These are phyloP conservation scores for Neoboletus magnificus DNA, from an alignment of 768 basidiomycete genomes.

Conservation along the genomic window DNA sequence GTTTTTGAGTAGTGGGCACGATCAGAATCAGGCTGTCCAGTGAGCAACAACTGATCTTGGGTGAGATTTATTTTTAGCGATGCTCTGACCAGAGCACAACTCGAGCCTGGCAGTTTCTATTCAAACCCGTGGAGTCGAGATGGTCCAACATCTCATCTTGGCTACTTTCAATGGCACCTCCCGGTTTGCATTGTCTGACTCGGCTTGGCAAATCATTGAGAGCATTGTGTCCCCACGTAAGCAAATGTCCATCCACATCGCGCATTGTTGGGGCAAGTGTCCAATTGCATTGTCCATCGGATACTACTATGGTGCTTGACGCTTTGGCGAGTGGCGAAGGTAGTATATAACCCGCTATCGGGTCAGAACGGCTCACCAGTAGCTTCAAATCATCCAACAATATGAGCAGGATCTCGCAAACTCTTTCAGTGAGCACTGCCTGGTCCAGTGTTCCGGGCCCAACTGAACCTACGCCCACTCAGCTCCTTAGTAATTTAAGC, in stretches of 20 bases:
- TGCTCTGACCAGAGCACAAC: not conserved
- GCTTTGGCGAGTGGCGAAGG: conserved; percentile 26
- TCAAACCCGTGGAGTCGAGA: not conserved
- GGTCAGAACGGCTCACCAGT: not conserved
- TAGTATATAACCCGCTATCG: conserved; percentile 22
- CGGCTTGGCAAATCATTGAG: not conserved
- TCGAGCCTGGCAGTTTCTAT: not conserved
- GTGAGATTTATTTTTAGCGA: conserved; percentile 6
- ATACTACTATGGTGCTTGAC: conserved; percentile 14
- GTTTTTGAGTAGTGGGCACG: not conserved
- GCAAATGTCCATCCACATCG: conserved; percentile 10
- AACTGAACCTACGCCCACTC: not conserved
- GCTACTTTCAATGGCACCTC: not conserved
- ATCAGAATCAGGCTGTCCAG: not conserved
- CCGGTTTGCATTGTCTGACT: conserved; percentile 3
- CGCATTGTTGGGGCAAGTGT: conserved; percentile 6
- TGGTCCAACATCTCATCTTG: not conserved
- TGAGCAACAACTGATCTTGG: not conserved
- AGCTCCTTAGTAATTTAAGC: conserved; percentile 30
- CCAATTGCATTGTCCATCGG: conserved; percentile 21
- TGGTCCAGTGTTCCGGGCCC: not conserved
- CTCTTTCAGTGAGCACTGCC: conserved; percentile 24
- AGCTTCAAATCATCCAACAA: not conserved
- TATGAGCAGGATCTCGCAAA: conserved; percentile 34
- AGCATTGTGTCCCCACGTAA: conserved; percentile 5